phyloP scores from a whole-genome alignment of 768 basidiomycete species.

The Collybiopsis confluens region DNA sequence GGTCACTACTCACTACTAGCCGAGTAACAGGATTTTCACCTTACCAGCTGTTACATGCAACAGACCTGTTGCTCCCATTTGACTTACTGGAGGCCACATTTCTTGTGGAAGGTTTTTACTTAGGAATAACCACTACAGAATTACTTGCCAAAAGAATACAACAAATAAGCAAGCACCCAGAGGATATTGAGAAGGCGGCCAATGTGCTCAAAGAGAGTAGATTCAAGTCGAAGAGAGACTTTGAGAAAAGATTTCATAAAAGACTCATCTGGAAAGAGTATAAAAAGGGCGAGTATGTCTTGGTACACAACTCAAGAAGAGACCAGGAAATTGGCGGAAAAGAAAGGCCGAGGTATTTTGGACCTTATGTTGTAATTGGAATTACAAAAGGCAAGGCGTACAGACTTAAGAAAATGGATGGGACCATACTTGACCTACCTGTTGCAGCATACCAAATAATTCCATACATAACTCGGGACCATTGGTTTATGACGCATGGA shows the following conservation, averaged over 20 bases:
- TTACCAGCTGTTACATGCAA: constrained; percentile 21
- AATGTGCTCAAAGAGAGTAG: constrained; percentile 13
- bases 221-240: constrained; percentile 19
- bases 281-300: too few relatives aligned
- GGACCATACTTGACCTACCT: too few relatives aligned
- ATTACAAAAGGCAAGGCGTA: too few relatives aligned
- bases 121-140: constrained; percentile 11
- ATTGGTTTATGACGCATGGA: too few relatives aligned
- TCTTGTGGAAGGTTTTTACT: constrained; percentile 17
- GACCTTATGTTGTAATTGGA: too few relatives aligned
- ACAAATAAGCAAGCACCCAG: constrained; percentile 18
- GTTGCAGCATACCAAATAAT: too few relatives aligned
- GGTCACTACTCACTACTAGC: constrained; percentile 16
- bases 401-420: too few relatives aligned
- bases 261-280: too few relatives aligned
- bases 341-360: too few relatives aligned
- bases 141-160: constrained; percentile 19
- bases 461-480: too few relatives aligned
- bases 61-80: constrained; percentile 26
- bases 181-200: constrained; percentile 16
- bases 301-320: too few relatives aligned
- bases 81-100: constrained; percentile 28
- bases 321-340: too few relatives aligned
- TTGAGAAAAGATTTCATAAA: constrained; percentile 14
- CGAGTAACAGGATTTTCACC: constrained; percentile 18